phyloP scores from a whole-genome alignment of 1,284 basidiomycete genomes.

The Trametes polyzona region DNA sequence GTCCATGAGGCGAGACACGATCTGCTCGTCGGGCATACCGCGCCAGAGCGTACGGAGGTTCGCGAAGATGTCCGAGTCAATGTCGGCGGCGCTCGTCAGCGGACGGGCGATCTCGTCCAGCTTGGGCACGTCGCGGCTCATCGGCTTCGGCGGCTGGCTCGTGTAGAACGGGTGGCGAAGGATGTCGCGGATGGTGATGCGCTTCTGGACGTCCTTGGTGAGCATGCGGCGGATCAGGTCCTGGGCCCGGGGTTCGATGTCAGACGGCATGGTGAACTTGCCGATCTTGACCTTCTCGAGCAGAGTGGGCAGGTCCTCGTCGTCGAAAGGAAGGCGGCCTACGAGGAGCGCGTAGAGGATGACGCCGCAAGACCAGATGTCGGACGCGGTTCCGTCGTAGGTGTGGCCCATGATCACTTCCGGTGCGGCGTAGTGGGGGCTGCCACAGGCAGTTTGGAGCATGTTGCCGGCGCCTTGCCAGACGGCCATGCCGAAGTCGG shows the following conservation, averaged over 20 bases:
- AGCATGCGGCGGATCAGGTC: conserved; percentile 91
- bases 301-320: conserved; percentile 77
- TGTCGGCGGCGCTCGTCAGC: conserved; percentile 59
- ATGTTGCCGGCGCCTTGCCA: conserved; percentile 76
- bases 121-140: conserved; percentile 60
- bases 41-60: conserved; percentile 94
- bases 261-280: conserved; percentile 80
- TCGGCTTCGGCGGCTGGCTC: conserved; percentile 57
- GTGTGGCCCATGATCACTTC: conserved; percentile 88
- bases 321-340: conserved; percentile 94
- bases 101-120: conserved; percentile 72
- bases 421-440: conserved; percentile 97
- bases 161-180: conserved; percentile 89
- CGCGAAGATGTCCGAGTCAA: conserved; percentile 90
- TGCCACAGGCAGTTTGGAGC: conserved; percentile 92
- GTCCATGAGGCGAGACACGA: conserved; percentile 69
- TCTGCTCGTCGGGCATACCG: conserved; percentile 70
- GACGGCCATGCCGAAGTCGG: conserved; percentile 99
- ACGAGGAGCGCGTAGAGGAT: conserved; percentile 92
- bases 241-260: conserved; percentile 78
- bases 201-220: conserved; percentile 76
- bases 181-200: conserved; percentile 92
- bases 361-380: conserved; percentile 99
- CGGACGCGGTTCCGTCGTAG: conserved; percentile 89
- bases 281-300: conserved; percentile 88